Percentiles rank a stretch among this genome's conserved stretches.
Evolutionary conservation across 78 protist species (phyloP).

Genomic region (Cavenderia fasciculata): DNA sequence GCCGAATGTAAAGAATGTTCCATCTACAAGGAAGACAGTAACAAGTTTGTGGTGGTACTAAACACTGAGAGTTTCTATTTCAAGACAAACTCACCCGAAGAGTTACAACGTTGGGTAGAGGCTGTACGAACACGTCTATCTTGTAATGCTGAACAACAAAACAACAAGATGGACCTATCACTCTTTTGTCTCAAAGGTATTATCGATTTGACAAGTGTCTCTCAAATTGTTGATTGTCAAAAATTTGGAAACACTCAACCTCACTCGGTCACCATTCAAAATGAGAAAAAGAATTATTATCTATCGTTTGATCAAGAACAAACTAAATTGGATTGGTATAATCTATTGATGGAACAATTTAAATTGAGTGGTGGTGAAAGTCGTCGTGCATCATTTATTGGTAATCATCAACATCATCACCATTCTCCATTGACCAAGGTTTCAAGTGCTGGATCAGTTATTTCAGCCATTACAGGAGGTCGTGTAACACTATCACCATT

Average conservation of each 20-base stretch:
- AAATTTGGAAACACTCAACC: slow-evolving; percentile 49
- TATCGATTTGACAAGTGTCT: not conserved
- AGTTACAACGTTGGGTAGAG: slow-evolving; percentile 20
- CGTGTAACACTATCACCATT: too few relatives aligned
- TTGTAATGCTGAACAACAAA: not conserved
- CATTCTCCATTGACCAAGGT: too few relatives aligned
- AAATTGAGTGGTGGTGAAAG: not conserved
- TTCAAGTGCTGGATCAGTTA: too few relatives aligned
- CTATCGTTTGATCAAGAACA: slow-evolving; percentile 40
- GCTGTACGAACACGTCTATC: not conserved
- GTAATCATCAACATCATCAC: too few relatives aligned
- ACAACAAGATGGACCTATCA: slow-evolving; percentile 25
- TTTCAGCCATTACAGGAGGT: too few relatives aligned
- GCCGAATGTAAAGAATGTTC: slow-evolving; percentile 40
- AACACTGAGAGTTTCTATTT: slow-evolving; percentile 25
- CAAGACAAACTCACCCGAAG: slow-evolving; percentile 43
- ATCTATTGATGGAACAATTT: not conserved
- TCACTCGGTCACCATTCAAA: not conserved
- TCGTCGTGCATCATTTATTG: not conserved
- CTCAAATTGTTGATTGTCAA: not conserved
- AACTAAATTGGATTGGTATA: slow-evolving; percentile 38
- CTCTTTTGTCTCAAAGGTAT: slow-evolving; percentile 60
- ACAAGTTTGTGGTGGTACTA: slow-evolving; percentile 45
- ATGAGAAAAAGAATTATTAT: slow-evolving; percentile 29
- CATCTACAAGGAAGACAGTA: slow-evolving; percentile 33